Evolutionary conservation across 805 yeast species (phyloP), one percentile per base, ranked within the genome.

Genomic region (Candida namnaoensis): DNA sequence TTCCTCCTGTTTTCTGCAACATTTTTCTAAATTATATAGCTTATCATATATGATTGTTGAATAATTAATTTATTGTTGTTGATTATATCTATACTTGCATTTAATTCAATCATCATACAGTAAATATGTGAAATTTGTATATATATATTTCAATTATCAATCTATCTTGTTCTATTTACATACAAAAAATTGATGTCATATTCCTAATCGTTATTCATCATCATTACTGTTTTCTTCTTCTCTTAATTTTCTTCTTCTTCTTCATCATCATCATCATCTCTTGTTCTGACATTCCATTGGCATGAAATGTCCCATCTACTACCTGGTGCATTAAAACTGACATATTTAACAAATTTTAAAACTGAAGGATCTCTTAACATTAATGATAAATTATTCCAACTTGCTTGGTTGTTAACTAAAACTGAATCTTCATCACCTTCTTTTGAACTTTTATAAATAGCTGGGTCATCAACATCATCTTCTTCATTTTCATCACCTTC

Each of bases 261-360:
- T 5, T 57, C 65, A 2, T 61, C 69, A 3, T 65, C 74, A 0
- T 64, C 72, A 3, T 64, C 70, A 6, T 61, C 78, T 5, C 56
- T 68, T 26, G 66, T 67, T 46, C 69, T 74, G 27, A 86, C 82
- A 49, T 77, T 80, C 93, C 95, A 91, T 53, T 82, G 83, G 42
- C 82, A 78, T 32, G 71, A 69, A 35, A 93, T 67, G 57, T 93
- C 99, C 96, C 96, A 93, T 57, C 99, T 72, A 35, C 93, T 80
- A 1, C 97, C 95, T 45, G 80, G 79, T 6, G 98, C 96, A 47
- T 77, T 77, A 60, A 76, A 77, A 54, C 96, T 85, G 15, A 91
- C 91, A 53, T 93, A 93, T 59, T 93, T 93, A 51, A 93, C 80
- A 61, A 93, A 93, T 60, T 90, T 84, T 63, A 95, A 66, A n/a